A percentile compares a stretch with the other conserved stretches of the same genome.
These are phyloP conservation scores for Aspergillus leporis DNA, from an alignment of 495 filamentous ascomycete species.

Conservation along the genomic window DNA sequence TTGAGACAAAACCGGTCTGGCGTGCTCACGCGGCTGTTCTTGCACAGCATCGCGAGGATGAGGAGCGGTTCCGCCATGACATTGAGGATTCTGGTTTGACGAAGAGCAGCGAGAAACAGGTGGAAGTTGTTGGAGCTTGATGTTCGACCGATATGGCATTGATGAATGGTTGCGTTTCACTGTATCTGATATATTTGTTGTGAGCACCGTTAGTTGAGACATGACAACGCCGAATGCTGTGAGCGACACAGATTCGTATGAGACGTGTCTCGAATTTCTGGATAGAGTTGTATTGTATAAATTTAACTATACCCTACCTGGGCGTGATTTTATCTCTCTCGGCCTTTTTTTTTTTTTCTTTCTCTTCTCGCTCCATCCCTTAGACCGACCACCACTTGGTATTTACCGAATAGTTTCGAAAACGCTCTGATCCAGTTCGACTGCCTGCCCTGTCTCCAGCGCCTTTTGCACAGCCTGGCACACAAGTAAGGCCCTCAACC, in stretches of 20 bases:
- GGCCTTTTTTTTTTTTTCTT: background rate
- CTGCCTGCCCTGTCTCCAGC: conserved; percentile 37
- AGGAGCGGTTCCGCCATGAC: conserved; percentile 54
- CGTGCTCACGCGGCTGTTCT: conserved; percentile 55
- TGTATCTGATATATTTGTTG: background rate
- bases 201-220: background rate
- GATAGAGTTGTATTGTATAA: background rate
- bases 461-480: conserved; percentile 43
- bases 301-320: background rate
- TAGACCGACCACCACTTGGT: background rate
- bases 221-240: background rate
- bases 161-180: background rate
- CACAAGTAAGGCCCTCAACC: conserved; percentile 45
- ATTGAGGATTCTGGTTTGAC: conserved; percentile 38
- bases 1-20: conserved; percentile 55
- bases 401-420: background rate
- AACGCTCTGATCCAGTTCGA: conserved; percentile 34
- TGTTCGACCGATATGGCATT: background rate
- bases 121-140: conserved; percentile 17
- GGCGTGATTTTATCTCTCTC: background rate
- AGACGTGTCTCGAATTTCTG: background rate
- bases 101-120: conserved; percentile 22
- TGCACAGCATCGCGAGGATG: conserved; percentile 46
- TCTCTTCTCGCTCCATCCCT: background rate
- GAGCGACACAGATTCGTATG: background rate